A percentile compares a stretch with the other conserved stretches of the same genome.
Evolutionary conservation across 177 flowering plant genomes (phyloP).

Genomic region (Tripterygium wilfordii): DNA sequence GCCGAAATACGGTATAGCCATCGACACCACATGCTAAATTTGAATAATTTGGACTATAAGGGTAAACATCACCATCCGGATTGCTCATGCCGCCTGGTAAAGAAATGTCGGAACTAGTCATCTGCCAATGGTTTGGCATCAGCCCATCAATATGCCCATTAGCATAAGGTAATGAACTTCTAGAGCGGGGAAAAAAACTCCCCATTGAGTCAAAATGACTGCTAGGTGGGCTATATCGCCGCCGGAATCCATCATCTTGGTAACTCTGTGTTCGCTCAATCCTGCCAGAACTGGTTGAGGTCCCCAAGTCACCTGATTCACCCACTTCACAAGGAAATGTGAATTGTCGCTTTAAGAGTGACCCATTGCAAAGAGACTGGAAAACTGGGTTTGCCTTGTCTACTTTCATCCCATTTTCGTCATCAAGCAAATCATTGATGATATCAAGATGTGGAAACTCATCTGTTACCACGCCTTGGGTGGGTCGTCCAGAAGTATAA

Average conservation of each 20-base stretch:
- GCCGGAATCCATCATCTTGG: conserved; percentile 45
- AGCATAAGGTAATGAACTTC: conserved; percentile 25
- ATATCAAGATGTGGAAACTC: conserved; percentile 97
- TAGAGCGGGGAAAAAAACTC: conserved; percentile 42
- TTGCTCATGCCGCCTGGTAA: conserved; percentile 31
- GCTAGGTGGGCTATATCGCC: conserved; percentile 28
- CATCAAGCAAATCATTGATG: conserved; percentile 82
- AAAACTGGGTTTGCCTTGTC: conserved; percentile 19
- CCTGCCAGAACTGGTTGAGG: conserved; percentile 44
- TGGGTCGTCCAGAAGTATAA: conserved; percentile 31
- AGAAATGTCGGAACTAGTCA: conserved; percentile 42
- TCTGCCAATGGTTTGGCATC: conserved; percentile 56
- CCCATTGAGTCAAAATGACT: conserved; percentile 32
- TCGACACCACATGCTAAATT: conserved; percentile 42
- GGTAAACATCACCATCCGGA: conserved; percentile 39
- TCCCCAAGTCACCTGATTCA: conserved; percentile 31
- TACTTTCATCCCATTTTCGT: conserved; percentile 49
- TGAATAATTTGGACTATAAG: conserved; percentile 40
- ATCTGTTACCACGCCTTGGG: conserved; percentile 39
- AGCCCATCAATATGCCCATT: conserved; percentile 63
- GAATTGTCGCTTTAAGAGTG: conserved; percentile 50
- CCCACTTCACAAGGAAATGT: conserved; percentile 47
- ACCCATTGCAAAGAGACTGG: conserved; percentile 25
- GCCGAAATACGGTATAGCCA: conserved; percentile 58
- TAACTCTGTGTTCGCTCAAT: conserved; percentile 49